These are phyloP conservation scores for Martiniozyma abietophila DNA, from an alignment of 805 yeast genomes.

Conservation along the genomic window DNA sequence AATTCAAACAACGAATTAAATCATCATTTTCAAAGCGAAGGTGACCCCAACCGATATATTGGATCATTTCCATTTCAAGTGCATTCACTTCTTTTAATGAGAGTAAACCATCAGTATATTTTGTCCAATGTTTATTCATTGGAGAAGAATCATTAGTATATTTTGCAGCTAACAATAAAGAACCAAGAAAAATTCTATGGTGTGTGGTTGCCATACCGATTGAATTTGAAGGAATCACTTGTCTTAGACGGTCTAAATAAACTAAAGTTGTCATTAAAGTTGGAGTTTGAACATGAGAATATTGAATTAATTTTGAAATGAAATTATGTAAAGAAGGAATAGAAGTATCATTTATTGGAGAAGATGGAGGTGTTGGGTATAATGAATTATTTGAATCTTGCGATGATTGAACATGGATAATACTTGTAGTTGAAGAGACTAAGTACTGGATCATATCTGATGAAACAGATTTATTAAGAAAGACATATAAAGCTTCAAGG, in stretches of 20 bases:
- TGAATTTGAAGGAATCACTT: conserved; percentile 75
- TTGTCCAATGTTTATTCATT: conserved; percentile 92
- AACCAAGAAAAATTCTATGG: conserved; percentile 85
- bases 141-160: conserved; percentile 90
- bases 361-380: conserved; percentile 32
- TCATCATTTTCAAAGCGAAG: conserved; percentile 64
- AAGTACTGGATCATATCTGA: conserved; percentile 49
- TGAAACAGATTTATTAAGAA: conserved; percentile 46
- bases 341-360: conserved; percentile 22
- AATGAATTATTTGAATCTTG: conserved; percentile 28
- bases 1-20: conserved; percentile 56
- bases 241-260: conserved; percentile 68
- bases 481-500: conserved; percentile 41
- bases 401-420: conserved; percentile 35
- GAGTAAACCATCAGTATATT: conserved; percentile 81
- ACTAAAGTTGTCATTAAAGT: conserved; percentile 90
- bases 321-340: conserved; percentile 48
- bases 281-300: conserved; percentile 90
- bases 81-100: conserved; percentile 73
- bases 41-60: conserved; percentile 73
- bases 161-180: conserved; percentile 87
- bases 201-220: conserved; percentile 89
- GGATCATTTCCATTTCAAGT: conserved; percentile 81
- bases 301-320: conserved; percentile 61
- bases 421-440: conserved; percentile 49